These are phyloP conservation scores for Boechera divaricarpa DNA, from an alignment of 345 rosid species.

Conservation along the genomic window DNA sequence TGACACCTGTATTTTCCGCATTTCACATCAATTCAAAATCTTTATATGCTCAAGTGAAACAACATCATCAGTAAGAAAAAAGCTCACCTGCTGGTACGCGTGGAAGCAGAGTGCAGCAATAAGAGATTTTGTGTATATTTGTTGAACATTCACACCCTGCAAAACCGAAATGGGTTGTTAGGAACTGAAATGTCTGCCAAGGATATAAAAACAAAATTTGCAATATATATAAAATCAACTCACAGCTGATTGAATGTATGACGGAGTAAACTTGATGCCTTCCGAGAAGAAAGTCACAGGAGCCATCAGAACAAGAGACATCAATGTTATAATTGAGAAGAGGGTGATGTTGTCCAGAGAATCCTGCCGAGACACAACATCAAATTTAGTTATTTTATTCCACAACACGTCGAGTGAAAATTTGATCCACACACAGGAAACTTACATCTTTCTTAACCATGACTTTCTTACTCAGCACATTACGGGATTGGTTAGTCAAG, in stretches of 20 bases:
- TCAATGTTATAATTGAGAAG: slow-evolving; percentile 94
- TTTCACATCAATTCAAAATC: background rate
- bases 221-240: slow-evolving; percentile 44
- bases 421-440: slow-evolving; percentile 19
- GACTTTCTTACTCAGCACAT: slow-evolving; percentile 91
- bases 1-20: slow-evolving; percentile 67
- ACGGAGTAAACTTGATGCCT: slow-evolving; percentile 92
- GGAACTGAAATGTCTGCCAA: slow-evolving; percentile 24
- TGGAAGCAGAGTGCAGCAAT: slow-evolving; percentile 92
- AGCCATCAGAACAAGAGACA: slow-evolving; percentile 85
- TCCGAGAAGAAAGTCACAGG: slow-evolving; percentile 82
- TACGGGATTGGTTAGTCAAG: slow-evolving; percentile 84
- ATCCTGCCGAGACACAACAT: slow-evolving; percentile 58
- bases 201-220: slow-evolving; percentile 11
- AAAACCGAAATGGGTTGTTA: slow-evolving; percentile 35
- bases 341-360: slow-evolving; percentile 96
- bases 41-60: background rate
- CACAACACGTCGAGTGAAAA: background rate
- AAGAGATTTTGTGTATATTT: slow-evolving; percentile 65
- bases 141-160: slow-evolving; percentile 79
- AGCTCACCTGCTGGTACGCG: slow-evolving; percentile 94
- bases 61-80: slow-evolving; percentile 9
- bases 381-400: background rate
- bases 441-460: slow-evolving; percentile 96
- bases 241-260: slow-evolving; percentile 81